Conservation (phyloP, 768 basidiomycete species). For the Coprinellus aureogranulatus region DNA sequence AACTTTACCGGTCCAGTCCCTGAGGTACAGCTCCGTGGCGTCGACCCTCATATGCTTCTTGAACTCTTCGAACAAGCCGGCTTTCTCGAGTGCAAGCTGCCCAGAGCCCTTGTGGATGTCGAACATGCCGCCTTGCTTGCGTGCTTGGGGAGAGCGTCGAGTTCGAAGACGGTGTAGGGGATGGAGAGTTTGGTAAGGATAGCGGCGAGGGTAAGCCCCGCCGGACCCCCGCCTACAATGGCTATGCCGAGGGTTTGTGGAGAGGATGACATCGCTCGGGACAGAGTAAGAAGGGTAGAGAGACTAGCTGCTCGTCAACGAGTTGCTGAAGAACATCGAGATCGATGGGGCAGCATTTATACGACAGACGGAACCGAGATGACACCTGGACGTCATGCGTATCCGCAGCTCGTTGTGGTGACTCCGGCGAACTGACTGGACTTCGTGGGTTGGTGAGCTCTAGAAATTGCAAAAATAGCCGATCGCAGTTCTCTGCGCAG, state of each 20-base stretch:
- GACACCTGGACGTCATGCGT: too few relatives aligned
- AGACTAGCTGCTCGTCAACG: too few relatives aligned
- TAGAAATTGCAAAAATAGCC: too few relatives aligned
- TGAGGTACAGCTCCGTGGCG: conserved; percentile 11
- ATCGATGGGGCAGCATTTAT: too few relatives aligned
- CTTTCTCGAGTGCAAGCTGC: conserved; percentile 21
- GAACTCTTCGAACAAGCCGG: conserved; percentile 24
- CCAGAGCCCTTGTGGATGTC: conserved; percentile 24
- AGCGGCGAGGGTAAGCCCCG: conserved; percentile 25
- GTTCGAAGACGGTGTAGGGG: conserved; percentile 20
- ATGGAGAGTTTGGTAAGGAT: conserved; percentile 17
- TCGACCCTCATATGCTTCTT: conserved; percentile 16
- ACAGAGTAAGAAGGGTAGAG: too few relatives aligned
- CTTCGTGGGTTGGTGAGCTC: too few relatives aligned
- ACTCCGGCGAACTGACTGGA: too few relatives aligned
- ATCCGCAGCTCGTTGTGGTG: too few relatives aligned
- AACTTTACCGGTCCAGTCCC: conserved; percentile 13
- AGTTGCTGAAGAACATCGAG: too few relatives aligned
- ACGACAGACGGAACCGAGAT: too few relatives aligned
- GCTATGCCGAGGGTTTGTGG: not conserved
- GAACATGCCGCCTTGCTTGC: conserved; percentile 25
- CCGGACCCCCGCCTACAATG: conserved; percentile 16
- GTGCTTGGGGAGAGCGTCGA: conserved; percentile 17
- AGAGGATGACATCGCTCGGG: not conserved
- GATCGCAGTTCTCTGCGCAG: too few relatives aligned